These are phyloP conservation scores for Suhomyces pyralidae DNA, from an alignment of 805 yeast species.

Conservation along the genomic window DNA sequence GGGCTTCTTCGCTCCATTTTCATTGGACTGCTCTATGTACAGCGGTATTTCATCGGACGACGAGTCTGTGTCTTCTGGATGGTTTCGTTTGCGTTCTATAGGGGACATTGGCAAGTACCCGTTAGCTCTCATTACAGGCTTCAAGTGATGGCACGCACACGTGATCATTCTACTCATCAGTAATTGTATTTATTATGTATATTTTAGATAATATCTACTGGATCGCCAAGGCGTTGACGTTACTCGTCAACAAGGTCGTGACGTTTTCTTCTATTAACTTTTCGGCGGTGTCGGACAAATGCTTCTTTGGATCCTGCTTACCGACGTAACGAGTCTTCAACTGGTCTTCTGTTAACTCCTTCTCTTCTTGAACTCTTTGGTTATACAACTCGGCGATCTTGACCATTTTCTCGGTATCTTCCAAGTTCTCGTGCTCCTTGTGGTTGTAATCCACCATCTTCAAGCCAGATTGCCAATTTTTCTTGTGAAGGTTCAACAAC, in stretches of 20 bases:
- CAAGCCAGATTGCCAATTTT: conserved; percentile 93
- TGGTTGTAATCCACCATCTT: conserved; percentile 71
- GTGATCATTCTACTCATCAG: background rate
- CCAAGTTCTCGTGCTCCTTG: conserved; percentile 72
- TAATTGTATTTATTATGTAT: too few relatives aligned
- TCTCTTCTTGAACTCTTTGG: conserved; percentile 87
- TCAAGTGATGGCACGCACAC: background rate
- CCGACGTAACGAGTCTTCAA: conserved; percentile 96
- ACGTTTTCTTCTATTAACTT: conserved; percentile 84
- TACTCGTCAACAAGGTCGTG: conserved; percentile 81
- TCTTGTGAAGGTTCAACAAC: conserved; percentile 91
- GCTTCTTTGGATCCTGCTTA: conserved; percentile 98
- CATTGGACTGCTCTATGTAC: background rate
- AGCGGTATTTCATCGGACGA: background rate
- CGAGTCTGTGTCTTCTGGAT: background rate
- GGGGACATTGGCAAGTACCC: background rate
- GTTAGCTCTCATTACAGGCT: background rate
- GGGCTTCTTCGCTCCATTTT: background rate
- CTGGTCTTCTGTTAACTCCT: conserved; percentile 81
- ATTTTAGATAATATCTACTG: conserved; percentile 38
- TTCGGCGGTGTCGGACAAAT: conserved; percentile 85
- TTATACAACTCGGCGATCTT: conserved; percentile 88
- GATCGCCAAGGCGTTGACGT: conserved; percentile 86
- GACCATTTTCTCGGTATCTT: conserved; percentile 74
- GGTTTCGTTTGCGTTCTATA: background rate